Conservation (phyloP, 2,329 filamentous ascomycete genomes). For the Diplodia scrobiculata region DNA sequence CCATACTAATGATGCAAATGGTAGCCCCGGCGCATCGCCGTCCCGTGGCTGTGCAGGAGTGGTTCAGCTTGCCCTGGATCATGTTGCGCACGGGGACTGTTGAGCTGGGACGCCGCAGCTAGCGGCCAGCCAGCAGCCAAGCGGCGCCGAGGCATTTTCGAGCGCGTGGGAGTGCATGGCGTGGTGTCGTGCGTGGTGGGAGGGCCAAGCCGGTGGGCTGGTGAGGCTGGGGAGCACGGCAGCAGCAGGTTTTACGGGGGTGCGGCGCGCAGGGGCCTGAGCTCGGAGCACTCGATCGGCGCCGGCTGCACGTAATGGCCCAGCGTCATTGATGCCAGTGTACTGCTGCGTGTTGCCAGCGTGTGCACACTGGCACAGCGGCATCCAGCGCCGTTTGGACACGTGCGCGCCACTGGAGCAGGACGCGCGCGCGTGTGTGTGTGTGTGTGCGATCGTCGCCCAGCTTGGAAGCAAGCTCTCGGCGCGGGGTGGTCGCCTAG, state of each 20-base stretch:
- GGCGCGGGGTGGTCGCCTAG: conserved; percentile 24
- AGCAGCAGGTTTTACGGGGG: conserved; percentile 17
- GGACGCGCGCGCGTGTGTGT: conserved; percentile 2
- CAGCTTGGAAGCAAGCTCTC: background rate
- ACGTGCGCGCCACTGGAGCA: conserved; percentile 6
- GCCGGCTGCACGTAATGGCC: conserved; percentile 12
- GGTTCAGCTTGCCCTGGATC: background rate
- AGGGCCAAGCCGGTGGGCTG: background rate
- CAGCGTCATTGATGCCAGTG: conserved; percentile 26
- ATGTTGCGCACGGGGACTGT: background rate
- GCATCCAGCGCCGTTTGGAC: conserved; percentile 13
- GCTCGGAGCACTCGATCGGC: conserved; percentile 16
- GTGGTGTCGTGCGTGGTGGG: conserved; percentile 19
- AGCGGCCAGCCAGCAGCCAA: background rate
- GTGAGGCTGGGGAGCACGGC: conserved; percentile 16
- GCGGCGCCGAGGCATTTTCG: background rate
- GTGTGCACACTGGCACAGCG: background rate
- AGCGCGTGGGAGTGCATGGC: background rate
- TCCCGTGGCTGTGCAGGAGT: conserved; percentile 9
- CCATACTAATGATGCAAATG: conserved; percentile 3
- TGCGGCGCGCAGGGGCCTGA: conserved; percentile 18
- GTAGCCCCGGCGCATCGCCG: conserved; percentile 14
- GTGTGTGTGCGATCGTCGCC: background rate
- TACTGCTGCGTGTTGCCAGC: conserved; percentile 2
- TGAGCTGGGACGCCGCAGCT: background rate